Evolutionary conservation across 2,329 filamentous ascomycete species (phyloP).

Genomic region (Aspergillus candidus): DNA sequence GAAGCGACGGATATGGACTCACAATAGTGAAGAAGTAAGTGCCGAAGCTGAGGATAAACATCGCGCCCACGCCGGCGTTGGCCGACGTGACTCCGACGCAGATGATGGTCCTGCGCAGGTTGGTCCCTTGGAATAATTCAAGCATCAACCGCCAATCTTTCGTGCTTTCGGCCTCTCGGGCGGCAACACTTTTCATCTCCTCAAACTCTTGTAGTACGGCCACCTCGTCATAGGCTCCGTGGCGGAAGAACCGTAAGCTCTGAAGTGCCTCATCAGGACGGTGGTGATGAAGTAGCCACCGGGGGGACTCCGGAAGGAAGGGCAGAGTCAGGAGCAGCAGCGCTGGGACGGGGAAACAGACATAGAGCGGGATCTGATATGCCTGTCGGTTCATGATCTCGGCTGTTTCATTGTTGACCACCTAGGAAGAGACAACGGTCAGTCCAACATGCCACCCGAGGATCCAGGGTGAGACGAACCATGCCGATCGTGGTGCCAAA

Average conservation of each 20-base stretch:
- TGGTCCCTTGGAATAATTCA: conserved; percentile 29
- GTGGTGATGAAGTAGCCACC: conserved; percentile 21
- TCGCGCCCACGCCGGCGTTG: conserved; percentile 40
- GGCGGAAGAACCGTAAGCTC: neutral
- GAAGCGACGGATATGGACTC: conserved; percentile 18
- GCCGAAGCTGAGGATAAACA: conserved; percentile 47
- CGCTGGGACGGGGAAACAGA: conserved; percentile 19
- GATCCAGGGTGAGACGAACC: neutral
- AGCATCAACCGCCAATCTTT: neutral
- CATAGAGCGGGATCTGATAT: conserved; percentile 20
- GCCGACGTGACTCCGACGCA: conserved; percentile 45
- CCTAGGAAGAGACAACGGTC: neutral
- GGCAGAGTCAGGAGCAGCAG: conserved; percentile 19
- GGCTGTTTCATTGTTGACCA: conserved; percentile 21
- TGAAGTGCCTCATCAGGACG: conserved; percentile 8
- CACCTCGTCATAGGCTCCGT: neutral
- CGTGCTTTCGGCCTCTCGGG: neutral
- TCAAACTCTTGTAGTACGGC: neutral
- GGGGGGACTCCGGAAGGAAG: conserved; percentile 24
- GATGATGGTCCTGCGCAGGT: conserved; percentile 47
- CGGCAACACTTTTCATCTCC: neutral
- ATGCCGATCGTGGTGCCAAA: conserved; percentile 1
- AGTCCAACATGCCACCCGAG: neutral
- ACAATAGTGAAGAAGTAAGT: conserved; percentile 42
- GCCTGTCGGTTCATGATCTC: conserved; percentile 25